Evolutionary conservation across 495 filamentous ascomycete species (phyloP), one percentile per base, ranked within the genome.

Genomic region (Darksidea phi): DNA sequence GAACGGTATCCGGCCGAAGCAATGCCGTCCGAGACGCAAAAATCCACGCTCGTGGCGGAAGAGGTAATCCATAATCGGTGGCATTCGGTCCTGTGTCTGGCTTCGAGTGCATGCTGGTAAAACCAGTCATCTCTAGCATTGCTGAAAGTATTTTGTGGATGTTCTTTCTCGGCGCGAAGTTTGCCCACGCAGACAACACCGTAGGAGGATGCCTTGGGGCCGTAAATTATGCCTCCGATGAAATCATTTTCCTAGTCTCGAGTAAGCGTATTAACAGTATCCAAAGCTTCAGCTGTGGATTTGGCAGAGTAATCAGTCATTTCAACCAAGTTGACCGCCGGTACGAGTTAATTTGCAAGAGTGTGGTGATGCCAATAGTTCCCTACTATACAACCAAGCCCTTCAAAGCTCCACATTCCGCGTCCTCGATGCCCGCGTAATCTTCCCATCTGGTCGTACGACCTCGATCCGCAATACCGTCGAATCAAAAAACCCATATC

Each of bases 11-110:
- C 73, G 63, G 8, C 46, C 47, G 71, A 83, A 84, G 60, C 82
- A 83, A 10, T 70, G 82, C 78, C 43, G 36, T 43, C 46, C 71
- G 79, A 83, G 64, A 82, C 80, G 83, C 64, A 84, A 86, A 7
- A 75, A 80, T 24, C 83, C 82, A 5, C 83, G 78, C 61, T 86
- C 82, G 67, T 84, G 83, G 6, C 81, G 79, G 68, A 85, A 85
- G 36, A 84, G 77, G 54, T 86, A 85, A 26, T 85, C 81, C 8
- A 69, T 71, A 13, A 84, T 69, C 10, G 81, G 82, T 38, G 84
- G n/a, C 70, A 67, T 42, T 85, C 79, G 18, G 54, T 72, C 4
- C 48, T 36, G 3, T 73, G 54, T 20, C 13, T 47, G 0, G 24
- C 57, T 72, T 75, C 11, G 25, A n/a, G 61, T 18, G 72, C 80